Evolutionary conservation across 805 yeast species (phyloP), one percentile per base, ranked within the genome.

Genomic region (Candida namnaoensis): DNA sequence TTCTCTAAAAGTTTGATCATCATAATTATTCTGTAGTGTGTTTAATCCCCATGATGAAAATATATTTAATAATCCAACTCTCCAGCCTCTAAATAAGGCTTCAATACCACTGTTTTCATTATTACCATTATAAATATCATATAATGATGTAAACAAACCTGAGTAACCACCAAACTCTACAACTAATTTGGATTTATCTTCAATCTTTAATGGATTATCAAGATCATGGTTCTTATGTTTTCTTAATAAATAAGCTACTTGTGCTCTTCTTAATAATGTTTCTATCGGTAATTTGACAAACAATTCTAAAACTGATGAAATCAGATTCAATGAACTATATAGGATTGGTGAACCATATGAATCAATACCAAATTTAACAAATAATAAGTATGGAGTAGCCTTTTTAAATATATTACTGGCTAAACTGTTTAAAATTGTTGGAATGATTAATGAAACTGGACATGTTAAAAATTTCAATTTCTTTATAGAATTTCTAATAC

Each of bases 21-120:
- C 74, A 19, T 77, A 75, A 44, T 65, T 69, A 48, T 68, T 66
- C 41, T 75, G 72, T 48, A 82, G 54, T 40, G 83, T 63, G 41
- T 75, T 71, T 49, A 84, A 71, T 2, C 95, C 90, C 83, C 95
- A 91, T 40, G 82, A 80, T 10, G 95, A 93, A 38, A 85, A 60
- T 4, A 86, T 74, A 46, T 91, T 87, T 44, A 88, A 60, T 10
- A 85, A 68, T 27, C 95, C 95, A 35, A 88, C 80, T 58, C 87
- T 76, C 98, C 98, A 91, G 33, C 98, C 99, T 50, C 91, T 74
- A 71, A 86, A 90, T 25, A 82, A 58, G 1, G 69, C 74, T 35
- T 72, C 72, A 48, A 70, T 47, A 1, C 80, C 73, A 38, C 68
- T 60, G 32, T 71, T 66, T 8, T 68, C 59, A 34, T 74, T 69